phyloP scores from a whole-genome alignment of 2,329 filamentous ascomycete species.

The Ophiostoma sp. region DNA sequence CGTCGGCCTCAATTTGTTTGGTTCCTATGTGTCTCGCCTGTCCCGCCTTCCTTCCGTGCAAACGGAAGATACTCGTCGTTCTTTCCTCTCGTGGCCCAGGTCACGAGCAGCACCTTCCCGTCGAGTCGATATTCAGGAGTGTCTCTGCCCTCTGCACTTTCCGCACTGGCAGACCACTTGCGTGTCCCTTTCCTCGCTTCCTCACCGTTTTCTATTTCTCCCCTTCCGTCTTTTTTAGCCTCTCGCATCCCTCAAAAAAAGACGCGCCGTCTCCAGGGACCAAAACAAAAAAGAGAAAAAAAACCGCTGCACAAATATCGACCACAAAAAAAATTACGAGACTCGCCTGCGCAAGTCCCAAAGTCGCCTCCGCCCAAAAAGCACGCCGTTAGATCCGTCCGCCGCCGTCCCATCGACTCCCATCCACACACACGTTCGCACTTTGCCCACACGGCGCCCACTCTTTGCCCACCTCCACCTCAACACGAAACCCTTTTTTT shows the following conservation, averaged over 20 bases:
- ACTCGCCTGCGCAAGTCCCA: not conserved
- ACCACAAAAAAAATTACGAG: not conserved
- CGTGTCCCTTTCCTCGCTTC: not conserved
- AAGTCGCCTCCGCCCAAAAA: slow-evolving; percentile 13
- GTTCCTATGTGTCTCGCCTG: slow-evolving; percentile 5
- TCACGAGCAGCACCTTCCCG: slow-evolving; percentile 1
- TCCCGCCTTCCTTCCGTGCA: slow-evolving; percentile 11
- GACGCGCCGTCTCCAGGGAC: not conserved
- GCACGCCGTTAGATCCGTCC: slow-evolving; percentile 21
- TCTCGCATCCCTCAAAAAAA: not conserved
- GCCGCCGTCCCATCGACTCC: not conserved
- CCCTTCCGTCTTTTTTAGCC: not conserved
- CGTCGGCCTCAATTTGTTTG: not conserved
- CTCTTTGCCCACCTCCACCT: not conserved
- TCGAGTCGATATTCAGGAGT: not conserved
- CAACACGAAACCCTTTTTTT: not conserved
- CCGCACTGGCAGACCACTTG: not conserved
- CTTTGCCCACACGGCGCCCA: not conserved
- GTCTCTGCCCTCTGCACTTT: not conserved
- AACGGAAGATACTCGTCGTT: not conserved
- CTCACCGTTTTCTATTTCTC: not conserved
- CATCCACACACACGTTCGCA: slow-evolving; percentile 4
- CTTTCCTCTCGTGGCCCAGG: not conserved
- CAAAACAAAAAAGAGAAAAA: not conserved
- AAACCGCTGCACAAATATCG: not conserved